These are phyloP conservation scores for Colletotrichum nymphaeae DNA, from an alignment of 2,329 filamentous ascomycete species.

Conservation along the genomic window DNA sequence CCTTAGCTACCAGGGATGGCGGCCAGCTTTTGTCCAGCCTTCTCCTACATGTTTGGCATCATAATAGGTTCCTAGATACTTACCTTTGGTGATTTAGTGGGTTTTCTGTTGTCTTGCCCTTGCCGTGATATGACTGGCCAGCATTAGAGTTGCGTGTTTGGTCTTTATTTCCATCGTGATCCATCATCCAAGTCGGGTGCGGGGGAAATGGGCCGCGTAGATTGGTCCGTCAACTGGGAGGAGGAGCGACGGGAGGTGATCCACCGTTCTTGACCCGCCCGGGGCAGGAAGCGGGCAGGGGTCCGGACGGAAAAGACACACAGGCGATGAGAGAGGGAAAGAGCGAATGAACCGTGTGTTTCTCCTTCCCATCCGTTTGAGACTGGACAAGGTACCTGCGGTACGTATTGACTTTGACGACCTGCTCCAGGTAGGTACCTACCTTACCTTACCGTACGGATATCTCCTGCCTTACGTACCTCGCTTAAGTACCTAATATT, in stretches of 20 bases:
- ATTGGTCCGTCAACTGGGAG: conserved; percentile 7
- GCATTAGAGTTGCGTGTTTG: background rate
- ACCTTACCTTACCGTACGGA: no score
- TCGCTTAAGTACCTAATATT: background rate
- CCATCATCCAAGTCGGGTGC: background rate
- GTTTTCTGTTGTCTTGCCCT: background rate
- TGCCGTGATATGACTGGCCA: background rate
- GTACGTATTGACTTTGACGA: background rate
- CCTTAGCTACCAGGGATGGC: background rate
- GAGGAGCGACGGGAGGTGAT: background rate
- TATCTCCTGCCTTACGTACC: no score
- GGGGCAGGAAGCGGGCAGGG: background rate
- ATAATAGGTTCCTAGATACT: background rate
- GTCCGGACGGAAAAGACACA: background rate
- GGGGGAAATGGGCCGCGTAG: conserved; percentile 4
- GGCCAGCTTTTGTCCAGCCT: background rate
- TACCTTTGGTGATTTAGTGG: background rate
- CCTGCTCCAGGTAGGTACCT: no score
- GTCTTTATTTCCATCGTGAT: conserved; percentile 9
- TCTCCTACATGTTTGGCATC: background rate
- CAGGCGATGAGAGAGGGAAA: background rate
- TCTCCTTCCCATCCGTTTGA: background rate
- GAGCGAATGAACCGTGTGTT: background rate
- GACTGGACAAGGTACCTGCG: background rate
- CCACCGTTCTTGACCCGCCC: background rate